Conservation (phyloP, 441 rosid species). For the Manihot esculenta region DNA sequence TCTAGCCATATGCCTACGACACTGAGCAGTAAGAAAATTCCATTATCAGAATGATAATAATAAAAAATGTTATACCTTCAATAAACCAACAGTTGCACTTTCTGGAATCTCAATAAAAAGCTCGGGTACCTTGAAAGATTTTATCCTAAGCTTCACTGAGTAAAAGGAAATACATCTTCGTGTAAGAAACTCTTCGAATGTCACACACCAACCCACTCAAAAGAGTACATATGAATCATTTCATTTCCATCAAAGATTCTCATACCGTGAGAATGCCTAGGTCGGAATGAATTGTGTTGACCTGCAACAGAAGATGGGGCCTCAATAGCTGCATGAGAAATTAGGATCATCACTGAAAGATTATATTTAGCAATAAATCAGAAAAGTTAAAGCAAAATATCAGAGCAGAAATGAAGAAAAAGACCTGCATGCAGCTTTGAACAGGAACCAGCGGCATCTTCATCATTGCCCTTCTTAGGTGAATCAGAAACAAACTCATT, state of each 20-base stretch:
- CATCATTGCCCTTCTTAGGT: constrained; percentile 32
- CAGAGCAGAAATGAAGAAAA: constrained; percentile 4
- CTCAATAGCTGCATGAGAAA: constrained; percentile 48
- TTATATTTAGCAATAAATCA: constrained; percentile 4
- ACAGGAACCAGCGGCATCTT: constrained; percentile 39
- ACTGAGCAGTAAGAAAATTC: constrained; percentile 1
- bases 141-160: constrained; percentile 91
- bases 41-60: constrained; percentile 1
- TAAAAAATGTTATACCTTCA: constrained; percentile 59
- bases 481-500: constrained; percentile 34
- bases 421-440: constrained; percentile 41
- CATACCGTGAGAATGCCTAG: constrained; percentile 83
- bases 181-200: constrained; percentile 36
- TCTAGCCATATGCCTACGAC: neutral
- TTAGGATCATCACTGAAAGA: constrained; percentile 15
- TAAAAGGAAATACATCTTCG: constrained; percentile 35
- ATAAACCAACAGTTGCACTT: constrained; percentile 85
- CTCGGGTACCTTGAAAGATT: constrained; percentile 96
- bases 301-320: constrained; percentile 45
- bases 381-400: neutral
- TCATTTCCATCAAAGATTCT: constrained; percentile 34
- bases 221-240: constrained; percentile 33
- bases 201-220: constrained; percentile 37
- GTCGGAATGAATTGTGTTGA: constrained; percentile 50
- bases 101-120: constrained; percentile 89